A percentile compares a stretch with the other conserved stretches of the same genome.
These are phyloP conservation scores for Trichoderma citrinoviride DNA, from an alignment of 2,329 filamentous ascomycete genomes.

Conservation along the genomic window DNA sequence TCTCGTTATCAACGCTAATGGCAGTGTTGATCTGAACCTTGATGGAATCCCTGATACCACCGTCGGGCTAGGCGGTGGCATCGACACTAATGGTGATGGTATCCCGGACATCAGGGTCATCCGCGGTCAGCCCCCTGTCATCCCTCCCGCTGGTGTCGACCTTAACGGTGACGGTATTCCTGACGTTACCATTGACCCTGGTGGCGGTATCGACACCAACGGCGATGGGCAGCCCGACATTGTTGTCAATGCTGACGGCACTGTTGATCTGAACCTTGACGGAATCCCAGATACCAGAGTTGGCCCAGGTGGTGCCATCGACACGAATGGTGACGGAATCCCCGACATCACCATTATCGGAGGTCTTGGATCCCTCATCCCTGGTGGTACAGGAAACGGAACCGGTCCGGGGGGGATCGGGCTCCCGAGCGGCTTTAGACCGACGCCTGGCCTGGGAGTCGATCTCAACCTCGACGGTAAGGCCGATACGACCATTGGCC, in stretches of 20 bases:
- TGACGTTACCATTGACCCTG: neutral
- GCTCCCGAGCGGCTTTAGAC: neutral
- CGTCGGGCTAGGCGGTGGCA: neutral
- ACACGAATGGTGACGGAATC: neutral
- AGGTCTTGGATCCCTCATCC: neutral
- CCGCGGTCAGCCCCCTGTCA: neutral
- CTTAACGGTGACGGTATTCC: conserved; percentile 7
- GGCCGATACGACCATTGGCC: neutral
- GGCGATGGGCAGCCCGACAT: conserved; percentile 2
- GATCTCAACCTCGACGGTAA: neutral
- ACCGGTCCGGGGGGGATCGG: too few relatives aligned
- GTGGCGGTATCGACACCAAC: neutral
- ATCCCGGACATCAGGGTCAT: neutral
- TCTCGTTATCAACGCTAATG: neutral
- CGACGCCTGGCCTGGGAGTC: neutral
- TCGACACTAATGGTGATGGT: neutral
- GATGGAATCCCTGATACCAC: conserved; percentile 7
- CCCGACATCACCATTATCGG: conserved; percentile 3
- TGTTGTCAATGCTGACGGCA: neutral
- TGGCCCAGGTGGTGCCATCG: neutral
- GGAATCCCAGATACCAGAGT: neutral
- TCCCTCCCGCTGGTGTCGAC: neutral
- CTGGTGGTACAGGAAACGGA: neutral
- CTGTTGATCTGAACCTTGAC: conserved; percentile 4
- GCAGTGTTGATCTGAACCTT: neutral